Evolutionary conservation across 768 basidiomycete species (phyloP), one percentile per base, ranked within the genome.

Genomic region (Neoboletus brunneissimus): DNA sequence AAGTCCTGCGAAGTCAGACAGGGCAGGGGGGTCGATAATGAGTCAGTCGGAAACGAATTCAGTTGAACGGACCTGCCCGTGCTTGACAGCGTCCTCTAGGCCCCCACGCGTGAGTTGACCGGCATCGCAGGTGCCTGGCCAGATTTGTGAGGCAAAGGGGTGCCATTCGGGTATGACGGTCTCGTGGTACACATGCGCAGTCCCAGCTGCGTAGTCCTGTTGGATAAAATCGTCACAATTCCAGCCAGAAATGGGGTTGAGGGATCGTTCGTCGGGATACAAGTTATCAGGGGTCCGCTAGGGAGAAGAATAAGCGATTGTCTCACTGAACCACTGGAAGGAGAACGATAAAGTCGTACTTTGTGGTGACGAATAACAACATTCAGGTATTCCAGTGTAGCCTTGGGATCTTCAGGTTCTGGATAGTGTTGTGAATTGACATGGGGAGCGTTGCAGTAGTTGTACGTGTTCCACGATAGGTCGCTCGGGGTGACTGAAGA

Each of bases 401-500:
- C 73, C n/a, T 48, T 63, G 0, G 57, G 38, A 18, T 65, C 58
- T n/a, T 55, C 48, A 3, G 76, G 78, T 20, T 53, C 31, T 5
- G 52, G 42, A 51, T 79, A 81, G 56, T 79, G 74, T 35, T 60
- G 64, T 7, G 68, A 62, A 52, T 75, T 77, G 56, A 79, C 73
- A 51, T 77, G 79, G 0, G 79, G 77, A 0, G 79, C 79, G 49
- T 81, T 81, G 67, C 79, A 81, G 54, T 79, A 81, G 51, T 81
- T 81, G 69, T 81, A 80, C 27, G 78, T 81, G 65, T 79, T 74
- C 80, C 80, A 80, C 0, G 78, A 75, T 12, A 75, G 62, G 44
- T 58, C 35, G 0, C 53, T 52, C 11, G 80, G 79, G 1, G 80
- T 80, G 32, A 65, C 20, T 2, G 79, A 81, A 6, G 77, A 73